Evolutionary conservation across 1,284 basidiomycete species (phyloP), one percentile per base, ranked within the genome.

Genomic region (Ganoderma leucocontextum): DNA sequence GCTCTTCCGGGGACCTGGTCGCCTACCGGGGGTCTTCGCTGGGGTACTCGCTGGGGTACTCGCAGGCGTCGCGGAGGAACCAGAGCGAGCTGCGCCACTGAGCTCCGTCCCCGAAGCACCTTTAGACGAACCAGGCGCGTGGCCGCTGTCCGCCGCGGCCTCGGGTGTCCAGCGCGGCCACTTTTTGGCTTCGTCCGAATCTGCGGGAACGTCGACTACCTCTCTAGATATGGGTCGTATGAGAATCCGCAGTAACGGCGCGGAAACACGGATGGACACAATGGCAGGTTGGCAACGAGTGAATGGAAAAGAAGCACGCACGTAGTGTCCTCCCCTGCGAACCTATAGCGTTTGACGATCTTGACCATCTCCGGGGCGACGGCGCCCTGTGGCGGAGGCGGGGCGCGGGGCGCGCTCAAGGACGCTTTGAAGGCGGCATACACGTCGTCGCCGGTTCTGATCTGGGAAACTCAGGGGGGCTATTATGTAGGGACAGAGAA

Each of bases 311-410:
- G 42, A 52, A 60, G 25, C 7, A 84, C 91, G 76, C 78, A 93
- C 93, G 83, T 81, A 60, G 91, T 83, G 42, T 89, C 86, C 72
- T 94, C 89, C 25, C 93, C 93, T 1, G 92, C 93, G 74, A 91
- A 95, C 41, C 87, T 79, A 77, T 89, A 91, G 60, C 82, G 84
- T 75, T 89, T 92, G 75, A 89, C 85, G 59, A 95, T 82, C 77
- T 89, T 91, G 53, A 95, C 84, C 7, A 59, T 69, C 57, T 63
- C 64, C 9, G 49, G 38, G 3, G 60, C 33, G 1, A 65, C 60
- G 38, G 39, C 70, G 35, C 8, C 71, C 63, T 29, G 63, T 22
- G 58, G 22, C 42, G 52, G 17, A 29, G 58, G 22, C 42, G 53
- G 13, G 29, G 49, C 53, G 22, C 52, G 39, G 29, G 73, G 47